Evolutionary conservation across 2,329 filamentous ascomycete species (phyloP).

Genomic region (Rugonectria rugulosa): DNA sequence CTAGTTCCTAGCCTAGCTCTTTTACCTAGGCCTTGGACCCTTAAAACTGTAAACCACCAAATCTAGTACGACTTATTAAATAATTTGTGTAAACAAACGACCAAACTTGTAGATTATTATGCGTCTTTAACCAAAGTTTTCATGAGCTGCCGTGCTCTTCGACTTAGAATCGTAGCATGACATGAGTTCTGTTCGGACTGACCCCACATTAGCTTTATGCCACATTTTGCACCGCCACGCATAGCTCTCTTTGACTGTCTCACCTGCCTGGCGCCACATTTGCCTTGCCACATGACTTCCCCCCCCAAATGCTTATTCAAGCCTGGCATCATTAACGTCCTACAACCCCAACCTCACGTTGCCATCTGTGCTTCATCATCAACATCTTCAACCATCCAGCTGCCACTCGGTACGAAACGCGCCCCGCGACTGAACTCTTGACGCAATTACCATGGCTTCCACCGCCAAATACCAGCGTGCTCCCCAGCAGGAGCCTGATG

Average conservation of each 20-base stretch:
- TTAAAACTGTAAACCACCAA: too few species aligned
- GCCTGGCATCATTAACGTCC: conserved; percentile 34
- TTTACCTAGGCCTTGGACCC: too few species aligned
- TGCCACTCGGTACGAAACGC: neutral
- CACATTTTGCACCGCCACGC: conserved; percentile 34
- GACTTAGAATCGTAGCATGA: too few species aligned
- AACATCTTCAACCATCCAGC: conserved; percentile 4
- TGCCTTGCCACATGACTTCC: conserved; percentile 34
- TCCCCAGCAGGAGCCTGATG: conserved; percentile 80
- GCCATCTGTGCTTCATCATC: conserved; percentile 18
- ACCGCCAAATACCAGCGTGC: conserved; percentile 85
- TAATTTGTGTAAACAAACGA: too few species aligned
- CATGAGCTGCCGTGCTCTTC: too few species aligned
- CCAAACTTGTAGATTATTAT: too few species aligned
- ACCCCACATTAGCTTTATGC: conserved; percentile 25
- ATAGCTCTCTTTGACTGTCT: neutral
- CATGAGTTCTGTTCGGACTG: neutral
- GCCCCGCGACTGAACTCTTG: neutral
- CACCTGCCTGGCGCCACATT: conserved; percentile 34
- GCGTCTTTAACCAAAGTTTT: too few species aligned
- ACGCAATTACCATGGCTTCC: conserved; percentile 65
- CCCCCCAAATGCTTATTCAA: conserved; percentile 4
- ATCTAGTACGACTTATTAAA: too few species aligned
- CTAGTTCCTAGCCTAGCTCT: too few species aligned
- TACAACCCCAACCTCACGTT: conserved; percentile 23